Base-by-base conservation (phyloP, 2,329 filamentous ascomycete species). In the Lachnellula hyalina region DNA sequence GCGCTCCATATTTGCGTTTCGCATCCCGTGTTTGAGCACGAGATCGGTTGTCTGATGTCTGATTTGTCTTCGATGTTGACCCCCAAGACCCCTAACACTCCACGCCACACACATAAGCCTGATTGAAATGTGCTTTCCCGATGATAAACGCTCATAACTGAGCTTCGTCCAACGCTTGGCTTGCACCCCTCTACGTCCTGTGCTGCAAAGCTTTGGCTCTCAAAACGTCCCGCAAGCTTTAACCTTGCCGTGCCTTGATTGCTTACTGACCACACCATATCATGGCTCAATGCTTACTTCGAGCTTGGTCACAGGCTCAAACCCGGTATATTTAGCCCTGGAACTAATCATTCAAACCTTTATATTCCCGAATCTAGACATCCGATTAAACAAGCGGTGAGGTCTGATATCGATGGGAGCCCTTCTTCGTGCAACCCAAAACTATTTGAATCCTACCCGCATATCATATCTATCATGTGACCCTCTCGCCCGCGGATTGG, bases 401-500 rank as follows among this genome's bases (percentile, higher is more conserved):
- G 40, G 8, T 11, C 28, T 11, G 9, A 32, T 32, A 32, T 47
- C n/a, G 25, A 19, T 45, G 28, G 25, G 36, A 8, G 36, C 21
- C 35, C 21, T 38, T 15, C 17, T 46, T 23, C 44, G 47, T 42
- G 36, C 34, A 46, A 49, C 54, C 49, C 36, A 19, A 46, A 50
- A 47, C 49, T 17, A 35, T 21, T n/a, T 25, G 41, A 23, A 46
- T 32, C 19, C 46, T 46, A 35, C 9, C 47, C 47, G 51, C 54
- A 56, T 56, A 41, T 32, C 34, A 15, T n/a, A 32, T 42, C 42
- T 41, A 59, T 64, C 63, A 65, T 54, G 61, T 62, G 52, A 58
- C 49, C 34, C 49, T 60, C 23, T 53, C 51, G 38, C 64, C 68
- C 36, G 67, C 69, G 46, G 71, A 72, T 61, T 71, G 72, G 7